Conservation (phyloP, 108 stramenopile species). For the Pseudonitzschia delicatissima region DNA sequence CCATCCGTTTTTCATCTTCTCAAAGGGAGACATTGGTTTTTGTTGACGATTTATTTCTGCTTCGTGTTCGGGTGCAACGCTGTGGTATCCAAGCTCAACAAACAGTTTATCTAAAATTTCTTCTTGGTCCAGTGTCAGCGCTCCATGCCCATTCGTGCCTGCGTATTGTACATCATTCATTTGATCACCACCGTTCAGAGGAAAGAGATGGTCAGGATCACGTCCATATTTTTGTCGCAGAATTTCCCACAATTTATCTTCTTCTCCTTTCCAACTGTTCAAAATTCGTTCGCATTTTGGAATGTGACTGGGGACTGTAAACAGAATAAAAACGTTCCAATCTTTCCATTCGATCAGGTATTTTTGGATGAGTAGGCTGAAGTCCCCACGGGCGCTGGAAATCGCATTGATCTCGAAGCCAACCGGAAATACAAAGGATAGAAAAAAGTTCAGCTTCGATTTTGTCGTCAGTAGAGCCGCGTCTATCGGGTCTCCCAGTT, state of each 20-base stretch:
- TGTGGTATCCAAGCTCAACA: constrained; percentile 60
- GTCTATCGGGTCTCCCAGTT: background rate
- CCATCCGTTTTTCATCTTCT: constrained; percentile 37
- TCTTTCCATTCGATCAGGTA: constrained; percentile 57
- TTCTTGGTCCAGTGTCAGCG: constrained; percentile 67
- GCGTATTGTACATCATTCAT: background rate
- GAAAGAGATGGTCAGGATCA: constrained; percentile 77
- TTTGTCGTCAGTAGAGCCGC: constrained; percentile 8
- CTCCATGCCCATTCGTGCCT: constrained; percentile 44
- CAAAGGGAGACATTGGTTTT: constrained; percentile 27
- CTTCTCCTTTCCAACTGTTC: constrained; percentile 74
- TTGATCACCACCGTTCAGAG: background rate
- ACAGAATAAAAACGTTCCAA: constrained; percentile 79
- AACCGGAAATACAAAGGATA: constrained; percentile 78
- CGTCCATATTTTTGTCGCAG: constrained; percentile 73
- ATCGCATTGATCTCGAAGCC: constrained; percentile 76
- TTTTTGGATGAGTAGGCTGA: constrained; percentile 60
- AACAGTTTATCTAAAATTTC: constrained; percentile 63
- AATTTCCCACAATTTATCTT: constrained; percentile 64
- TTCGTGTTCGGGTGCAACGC: constrained; percentile 23
- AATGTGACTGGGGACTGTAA: constrained; percentile 67
- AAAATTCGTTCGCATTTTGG: constrained; percentile 62
- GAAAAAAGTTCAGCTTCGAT: constrained; percentile 73
- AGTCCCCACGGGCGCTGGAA: constrained; percentile 89
- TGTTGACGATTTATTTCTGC: background rate